Evolutionary conservation across 208 protist genomes (phyloP).

Genomic region (Trypanosomatidae sp.): DNA sequence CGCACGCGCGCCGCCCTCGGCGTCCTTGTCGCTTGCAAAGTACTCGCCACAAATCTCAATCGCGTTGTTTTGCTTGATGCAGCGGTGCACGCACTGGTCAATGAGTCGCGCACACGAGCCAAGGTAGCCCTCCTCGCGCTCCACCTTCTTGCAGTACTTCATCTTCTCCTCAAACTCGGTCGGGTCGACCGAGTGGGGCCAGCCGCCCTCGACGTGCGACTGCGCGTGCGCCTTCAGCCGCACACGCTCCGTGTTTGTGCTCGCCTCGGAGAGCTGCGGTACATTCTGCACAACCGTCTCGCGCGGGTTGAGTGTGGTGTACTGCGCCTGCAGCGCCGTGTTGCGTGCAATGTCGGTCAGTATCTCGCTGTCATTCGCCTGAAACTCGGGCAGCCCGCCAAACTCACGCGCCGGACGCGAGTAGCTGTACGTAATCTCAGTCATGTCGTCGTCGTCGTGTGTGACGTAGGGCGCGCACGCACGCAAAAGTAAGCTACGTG

Average conservation of each 20-base stretch:
- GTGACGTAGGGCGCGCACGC: not conserved
- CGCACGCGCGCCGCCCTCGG: too few relatives aligned
- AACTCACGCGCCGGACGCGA: slow-evolving; percentile 86
- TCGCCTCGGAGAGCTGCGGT: slow-evolving; percentile 84
- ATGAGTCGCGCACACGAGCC: slow-evolving; percentile 80
- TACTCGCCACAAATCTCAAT: slow-evolving; percentile 97
- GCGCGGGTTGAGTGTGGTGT: slow-evolving; percentile 68
- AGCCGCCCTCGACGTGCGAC: slow-evolving; percentile 92
- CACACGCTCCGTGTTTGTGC: slow-evolving; percentile 92
- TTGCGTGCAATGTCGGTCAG: slow-evolving; percentile 84
- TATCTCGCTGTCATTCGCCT: slow-evolving; percentile 86
- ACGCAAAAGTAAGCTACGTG: not conserved
- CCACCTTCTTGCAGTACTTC: slow-evolving; percentile 94
- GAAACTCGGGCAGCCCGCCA: slow-evolving; percentile 86
- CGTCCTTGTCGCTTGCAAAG: slow-evolving; percentile 81
- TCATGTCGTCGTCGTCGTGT: too few relatives aligned
- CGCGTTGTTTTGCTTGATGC: slow-evolving; percentile 94
- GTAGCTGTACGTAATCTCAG: slow-evolving; percentile 91
- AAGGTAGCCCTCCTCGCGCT: slow-evolving; percentile 92
- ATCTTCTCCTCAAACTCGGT: slow-evolving; percentile 93
- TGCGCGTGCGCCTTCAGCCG: slow-evolving; percentile 85
- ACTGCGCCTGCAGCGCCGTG: slow-evolving; percentile 48
- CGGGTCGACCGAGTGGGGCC: slow-evolving; percentile 94
- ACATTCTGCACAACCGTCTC: slow-evolving; percentile 88
- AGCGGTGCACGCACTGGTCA: slow-evolving; percentile 78